phyloP scores from a whole-genome alignment of 106 monocot species.

The Triglochin maritima region DNA sequence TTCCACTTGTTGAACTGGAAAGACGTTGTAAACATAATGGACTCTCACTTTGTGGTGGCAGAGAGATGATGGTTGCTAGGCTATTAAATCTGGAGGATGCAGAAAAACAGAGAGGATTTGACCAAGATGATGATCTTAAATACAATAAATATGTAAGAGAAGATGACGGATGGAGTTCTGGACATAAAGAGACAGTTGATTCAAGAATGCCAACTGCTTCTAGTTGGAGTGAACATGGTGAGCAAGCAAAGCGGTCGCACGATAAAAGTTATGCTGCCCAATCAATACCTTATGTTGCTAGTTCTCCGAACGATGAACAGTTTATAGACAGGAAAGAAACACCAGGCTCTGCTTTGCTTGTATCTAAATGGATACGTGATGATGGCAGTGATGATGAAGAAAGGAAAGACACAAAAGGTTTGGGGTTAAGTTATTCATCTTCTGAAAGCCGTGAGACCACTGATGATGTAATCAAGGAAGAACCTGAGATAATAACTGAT shows the following conservation, averaged over 20 bases:
- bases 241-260: slow-evolving; percentile 12
- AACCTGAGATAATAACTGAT: slow-evolving; percentile 29
- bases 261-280: slow-evolving; percentile 11
- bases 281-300: slow-evolving; percentile 18
- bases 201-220: slow-evolving; percentile 4
- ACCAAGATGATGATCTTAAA: slow-evolving; percentile 50
- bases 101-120: slow-evolving; percentile 63
- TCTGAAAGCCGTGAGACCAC: slow-evolving; percentile 72
- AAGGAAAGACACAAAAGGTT: slow-evolving; percentile 31
- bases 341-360: slow-evolving; percentile 47
- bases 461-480: slow-evolving; percentile 29
- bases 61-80: slow-evolving; percentile 95
- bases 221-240: slow-evolving; percentile 20
- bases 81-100: slow-evolving; percentile 91
- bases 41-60: slow-evolving; percentile 81
- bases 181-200: slow-evolving; percentile 18
- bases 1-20: slow-evolving; percentile 89
- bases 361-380: slow-evolving; percentile 91
- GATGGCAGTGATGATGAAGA: slow-evolving; percentile 80
- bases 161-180: slow-evolving; percentile 20
- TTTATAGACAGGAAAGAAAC: slow-evolving; percentile 36
- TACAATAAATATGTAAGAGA: slow-evolving; percentile 32
- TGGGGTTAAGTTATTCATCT: slow-evolving; percentile 74
- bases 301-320: slow-evolving; percentile 26
- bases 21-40: slow-evolving; percentile 95